Evolutionary conservation across 2,329 filamentous ascomycete species (phyloP).

Genomic region (Chrysoporthe puriensis): DNA sequence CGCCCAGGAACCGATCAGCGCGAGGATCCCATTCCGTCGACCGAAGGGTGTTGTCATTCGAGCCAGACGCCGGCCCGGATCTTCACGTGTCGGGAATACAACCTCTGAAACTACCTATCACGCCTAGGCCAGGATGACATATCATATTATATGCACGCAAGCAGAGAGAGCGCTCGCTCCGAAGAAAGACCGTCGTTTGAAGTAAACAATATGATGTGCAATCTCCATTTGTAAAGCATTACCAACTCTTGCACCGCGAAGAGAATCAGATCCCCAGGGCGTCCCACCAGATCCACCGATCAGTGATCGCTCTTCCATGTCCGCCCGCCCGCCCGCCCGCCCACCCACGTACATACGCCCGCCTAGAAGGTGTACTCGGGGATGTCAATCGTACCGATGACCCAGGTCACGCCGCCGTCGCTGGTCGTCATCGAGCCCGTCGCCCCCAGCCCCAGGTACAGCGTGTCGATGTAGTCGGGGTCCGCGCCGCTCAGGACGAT

Average conservation of each 20-base stretch:
- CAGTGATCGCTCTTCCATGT: neutral
- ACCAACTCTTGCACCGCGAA: neutral
- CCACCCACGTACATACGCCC: too few species aligned
- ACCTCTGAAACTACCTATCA: too few species aligned
- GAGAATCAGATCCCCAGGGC: neutral
- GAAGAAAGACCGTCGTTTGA: too few species aligned
- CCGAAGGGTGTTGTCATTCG: too few species aligned
- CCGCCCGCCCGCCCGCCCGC: neutral
- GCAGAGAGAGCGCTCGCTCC: too few species aligned
- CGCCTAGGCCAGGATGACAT: too few species aligned
- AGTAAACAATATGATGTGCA: too few species aligned
- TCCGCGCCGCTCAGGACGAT: conserved; percentile 38
- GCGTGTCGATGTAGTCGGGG: conserved; percentile 44
- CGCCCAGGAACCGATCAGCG: too few species aligned
- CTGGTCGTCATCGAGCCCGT: conserved; percentile 34
- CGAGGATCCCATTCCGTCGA: too few species aligned
- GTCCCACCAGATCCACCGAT: neutral
- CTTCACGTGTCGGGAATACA: too few species aligned
- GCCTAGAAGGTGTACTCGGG: conserved; percentile 19
- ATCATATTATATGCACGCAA: too few species aligned
- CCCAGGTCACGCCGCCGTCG: conserved; percentile 25
- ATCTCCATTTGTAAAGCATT: neutral
- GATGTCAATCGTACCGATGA: conserved; percentile 23
- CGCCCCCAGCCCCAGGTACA: conserved; percentile 36
- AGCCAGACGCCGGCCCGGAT: too few species aligned